These are phyloP conservation scores for Coemansia sp. DNA, from an alignment of 192 early-diverging fungal species.

Conservation along the genomic window DNA sequence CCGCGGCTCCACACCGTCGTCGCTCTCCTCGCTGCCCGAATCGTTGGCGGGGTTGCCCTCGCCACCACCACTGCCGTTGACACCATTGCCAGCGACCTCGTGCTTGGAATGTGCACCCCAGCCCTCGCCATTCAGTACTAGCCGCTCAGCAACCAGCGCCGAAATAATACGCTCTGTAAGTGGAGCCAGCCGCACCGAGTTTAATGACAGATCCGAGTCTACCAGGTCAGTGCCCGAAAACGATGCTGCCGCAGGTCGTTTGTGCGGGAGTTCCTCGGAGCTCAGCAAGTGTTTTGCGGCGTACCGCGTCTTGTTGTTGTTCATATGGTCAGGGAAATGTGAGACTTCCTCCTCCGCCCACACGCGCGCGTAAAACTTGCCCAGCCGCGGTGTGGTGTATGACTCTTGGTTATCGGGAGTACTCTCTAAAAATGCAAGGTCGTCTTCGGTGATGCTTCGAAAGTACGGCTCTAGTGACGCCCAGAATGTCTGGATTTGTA, in stretches of 20 bases:
- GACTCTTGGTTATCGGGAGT: constrained; percentile 62
- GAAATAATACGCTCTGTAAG: constrained; percentile 78
- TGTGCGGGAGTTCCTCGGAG: constrained; percentile 9
- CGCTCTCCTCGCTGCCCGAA: constrained; percentile 23
- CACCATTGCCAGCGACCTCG: background rate
- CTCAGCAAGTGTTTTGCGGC: constrained; percentile 21
- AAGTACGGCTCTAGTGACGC: constrained; percentile 82
- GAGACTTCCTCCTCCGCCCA: constrained; percentile 71
- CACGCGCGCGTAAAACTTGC: constrained; percentile 67
- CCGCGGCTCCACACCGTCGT: constrained; percentile 11
- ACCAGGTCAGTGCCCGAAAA: constrained; percentile 22
- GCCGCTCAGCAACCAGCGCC: constrained; percentile 66
- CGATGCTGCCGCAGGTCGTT: background rate
- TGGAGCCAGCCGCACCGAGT: constrained; percentile 63
- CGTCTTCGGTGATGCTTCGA: constrained; percentile 74
- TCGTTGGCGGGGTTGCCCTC: background rate
- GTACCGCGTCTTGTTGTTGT: constrained; percentile 39
- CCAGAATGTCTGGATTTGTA: constrained; percentile 85
- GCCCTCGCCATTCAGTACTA: constrained; percentile 36
- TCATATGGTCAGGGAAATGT: constrained; percentile 53
- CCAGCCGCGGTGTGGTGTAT: constrained; percentile 79
- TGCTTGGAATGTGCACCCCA: background rate
- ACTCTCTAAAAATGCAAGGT: constrained; percentile 66
- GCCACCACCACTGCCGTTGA: background rate
- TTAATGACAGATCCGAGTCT: constrained; percentile 58